Base-by-base conservation (phyloP, 2,329 filamentous ascomycete species). In the Epicoccum nigrum region DNA sequence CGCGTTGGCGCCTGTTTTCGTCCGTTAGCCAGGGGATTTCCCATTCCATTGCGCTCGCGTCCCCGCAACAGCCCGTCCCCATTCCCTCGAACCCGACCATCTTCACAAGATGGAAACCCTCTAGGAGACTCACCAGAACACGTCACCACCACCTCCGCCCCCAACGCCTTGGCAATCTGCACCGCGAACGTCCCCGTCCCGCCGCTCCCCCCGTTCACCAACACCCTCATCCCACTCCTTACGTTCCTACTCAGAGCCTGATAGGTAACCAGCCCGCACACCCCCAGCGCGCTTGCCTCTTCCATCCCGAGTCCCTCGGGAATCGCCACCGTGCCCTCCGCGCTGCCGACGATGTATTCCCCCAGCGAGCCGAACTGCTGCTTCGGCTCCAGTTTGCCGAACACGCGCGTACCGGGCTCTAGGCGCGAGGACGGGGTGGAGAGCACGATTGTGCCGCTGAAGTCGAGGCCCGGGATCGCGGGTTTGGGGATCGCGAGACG, bases 131-230 rank as follows among this genome's bases (percentile, higher is more conserved):
- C 25, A 61, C 61, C 75, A 7, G 84, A 86, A 61, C 85, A 88
- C 2, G 78, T 79, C 4, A 76, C 74, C 2, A 80, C 81, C 23
- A 88, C 84, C 54, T 79, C 70, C 59, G 80, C 83, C 0, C 84
- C 84, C 6, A 83, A 59, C 0, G 74, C 73, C 64, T 85, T 86
- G 4, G 84, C 85, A 46, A 87, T 79, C 65, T 88, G 85, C 41
- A 87, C 82, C 1, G 77, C 81, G 55, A 81, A 86, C 0, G 78
- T 78, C 0, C 86, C 86, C 2, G 77, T 79, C 1, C 85, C 85
- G 12, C 86, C 85, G 13, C 78, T 82, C 0, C 84, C 84, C 12
- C 83, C 85, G 60, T 87, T 87, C 61, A 87, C 78, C 58, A 87
- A 81, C 11, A 87, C 75, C 53, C 76, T 78, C 45, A 80, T 75